These are phyloP conservation scores for Guyanaporus albipodus DNA, from an alignment of 768 basidiomycete species.

Conservation along the genomic window DNA sequence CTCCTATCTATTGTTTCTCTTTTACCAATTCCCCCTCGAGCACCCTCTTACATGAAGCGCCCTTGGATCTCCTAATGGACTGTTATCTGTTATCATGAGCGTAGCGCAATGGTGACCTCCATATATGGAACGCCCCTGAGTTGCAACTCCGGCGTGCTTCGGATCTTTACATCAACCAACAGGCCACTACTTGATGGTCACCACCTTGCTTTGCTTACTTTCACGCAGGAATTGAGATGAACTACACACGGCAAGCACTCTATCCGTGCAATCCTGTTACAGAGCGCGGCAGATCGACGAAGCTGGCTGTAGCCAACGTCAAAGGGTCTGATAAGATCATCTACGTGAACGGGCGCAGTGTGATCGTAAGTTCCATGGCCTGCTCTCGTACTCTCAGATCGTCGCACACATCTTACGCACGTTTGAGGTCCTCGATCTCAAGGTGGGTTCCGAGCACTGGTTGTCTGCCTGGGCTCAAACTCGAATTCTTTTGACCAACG, in stretches of 20 bases:
- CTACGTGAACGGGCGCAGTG: slow-evolving; percentile 79
- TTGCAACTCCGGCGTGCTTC: slow-evolving; percentile 9
- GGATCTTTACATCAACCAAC: too few species aligned
- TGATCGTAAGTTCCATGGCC: slow-evolving; percentile 62
- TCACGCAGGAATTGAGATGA: slow-evolving; percentile 35
- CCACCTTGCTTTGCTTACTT: background rate
- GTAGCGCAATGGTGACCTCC: background rate
- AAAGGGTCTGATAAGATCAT: slow-evolving; percentile 61
- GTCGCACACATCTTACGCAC: background rate
- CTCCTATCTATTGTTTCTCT: slow-evolving; percentile 9
- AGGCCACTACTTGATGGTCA: too few species aligned
- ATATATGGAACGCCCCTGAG: slow-evolving; percentile 19
- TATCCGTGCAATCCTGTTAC: slow-evolving; percentile 72
- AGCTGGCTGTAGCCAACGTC: slow-evolving; percentile 61
- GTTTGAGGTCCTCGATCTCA: slow-evolving; percentile 74
- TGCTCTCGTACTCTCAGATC: background rate
- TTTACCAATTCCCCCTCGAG: background rate
- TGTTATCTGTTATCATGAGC: too few species aligned
- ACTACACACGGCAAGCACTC: slow-evolving; percentile 44
- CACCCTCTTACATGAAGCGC: background rate
- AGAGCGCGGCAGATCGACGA: slow-evolving; percentile 63
- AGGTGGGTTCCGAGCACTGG: slow-evolving; percentile 43
- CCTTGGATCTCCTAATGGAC: slow-evolving; percentile 3
- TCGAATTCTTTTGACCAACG: background rate
- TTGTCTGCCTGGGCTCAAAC: background rate